A percentile compares a stretch with the other conserved stretches of the same genome.
These are phyloP conservation scores for Rhodotorula paludigena DNA, from an alignment of 768 basidiomycete genomes.

Conservation along the genomic window DNA sequence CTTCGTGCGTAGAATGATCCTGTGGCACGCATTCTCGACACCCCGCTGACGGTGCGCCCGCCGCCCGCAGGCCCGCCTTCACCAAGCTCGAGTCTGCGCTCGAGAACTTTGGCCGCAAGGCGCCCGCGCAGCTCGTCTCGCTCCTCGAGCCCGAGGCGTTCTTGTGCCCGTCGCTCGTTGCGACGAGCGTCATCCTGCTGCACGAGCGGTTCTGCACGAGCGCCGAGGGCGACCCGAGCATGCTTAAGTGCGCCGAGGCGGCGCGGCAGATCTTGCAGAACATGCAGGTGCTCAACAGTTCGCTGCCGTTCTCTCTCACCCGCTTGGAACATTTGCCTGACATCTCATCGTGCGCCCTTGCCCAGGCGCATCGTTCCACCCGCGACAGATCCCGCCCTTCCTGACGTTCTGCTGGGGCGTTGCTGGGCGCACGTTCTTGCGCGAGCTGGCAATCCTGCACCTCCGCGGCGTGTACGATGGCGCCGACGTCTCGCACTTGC, in stretches of 20 bases:
- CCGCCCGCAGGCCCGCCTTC: constrained; percentile 4
- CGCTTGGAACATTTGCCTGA: not conserved
- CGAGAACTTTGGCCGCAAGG: constrained; percentile 1
- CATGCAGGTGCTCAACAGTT: constrained; percentile 9
- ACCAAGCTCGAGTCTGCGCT: constrained; percentile 8
- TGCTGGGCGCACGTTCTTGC: not conserved
- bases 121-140: constrained; percentile 6
- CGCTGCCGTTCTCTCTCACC: not conserved
- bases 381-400: constrained; percentile 14
- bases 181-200: constrained; percentile 4
- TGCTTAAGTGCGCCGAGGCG: constrained; percentile 3
- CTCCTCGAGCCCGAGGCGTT: constrained; percentile 17
- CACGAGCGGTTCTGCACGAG: constrained; percentile 7
- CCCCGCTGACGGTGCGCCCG: too few relatives aligned
- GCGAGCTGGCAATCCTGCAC: not conserved
- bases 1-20: not conserved
- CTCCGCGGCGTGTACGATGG: not conserved
- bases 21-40: not conserved
- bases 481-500: not conserved
- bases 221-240: not conserved
- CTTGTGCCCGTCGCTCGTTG: not conserved
- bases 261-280: not conserved
- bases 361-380: constrained; percentile 14
- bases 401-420: not conserved
- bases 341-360: not conserved